Evolutionary conservation across 202 grass and related monocot species (phyloP).

Genomic region (Hordeum pubiflorum): DNA sequence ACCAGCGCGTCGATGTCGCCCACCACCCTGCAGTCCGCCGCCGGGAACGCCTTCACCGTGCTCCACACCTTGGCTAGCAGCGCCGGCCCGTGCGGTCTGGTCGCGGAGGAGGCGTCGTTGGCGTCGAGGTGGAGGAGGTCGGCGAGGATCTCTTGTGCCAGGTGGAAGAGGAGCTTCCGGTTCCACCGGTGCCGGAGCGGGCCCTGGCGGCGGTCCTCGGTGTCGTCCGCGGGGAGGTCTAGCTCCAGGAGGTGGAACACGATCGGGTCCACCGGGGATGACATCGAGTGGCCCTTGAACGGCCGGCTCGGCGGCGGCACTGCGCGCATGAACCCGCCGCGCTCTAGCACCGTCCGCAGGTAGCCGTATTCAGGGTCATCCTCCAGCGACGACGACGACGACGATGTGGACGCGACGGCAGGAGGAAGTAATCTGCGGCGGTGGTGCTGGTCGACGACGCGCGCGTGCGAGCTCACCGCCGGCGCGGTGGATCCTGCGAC

Average conservation of each 20-base stretch:
- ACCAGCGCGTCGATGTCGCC: conserved; percentile 73
- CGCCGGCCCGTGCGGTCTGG: background rate
- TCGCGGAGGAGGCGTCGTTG: background rate
- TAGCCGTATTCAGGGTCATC: conserved; percentile 64
- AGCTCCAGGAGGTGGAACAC: conserved; percentile 86
- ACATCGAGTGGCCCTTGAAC: conserved; percentile 7
- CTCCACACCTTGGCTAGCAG: conserved; percentile 38
- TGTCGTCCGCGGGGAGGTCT: conserved; percentile 30
- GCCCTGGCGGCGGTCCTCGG: background rate
- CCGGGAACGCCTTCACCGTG: conserved; percentile 38
- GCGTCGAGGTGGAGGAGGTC: background rate
- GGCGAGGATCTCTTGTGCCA: conserved; percentile 46
- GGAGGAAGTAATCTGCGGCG: background rate
- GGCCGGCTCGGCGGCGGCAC: background rate
- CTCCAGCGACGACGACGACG: conserved; percentile 9
- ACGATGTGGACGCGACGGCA: background rate
- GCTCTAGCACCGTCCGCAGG: conserved; percentile 44
- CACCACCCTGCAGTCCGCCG: conserved; percentile 49
- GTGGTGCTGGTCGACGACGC: background rate
- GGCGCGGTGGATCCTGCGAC: background rate
- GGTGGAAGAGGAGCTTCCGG: conserved; percentile 80
- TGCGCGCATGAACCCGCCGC: conserved; percentile 27
- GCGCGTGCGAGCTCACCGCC: background rate
- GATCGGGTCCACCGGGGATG: conserved; percentile 50
- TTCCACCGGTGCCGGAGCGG: conserved; percentile 61